Evolutionary conservation across 495 filamentous ascomycete genomes (phyloP), one percentile per base, ranked within the genome.

Genomic region (Entonaema liquescens): DNA sequence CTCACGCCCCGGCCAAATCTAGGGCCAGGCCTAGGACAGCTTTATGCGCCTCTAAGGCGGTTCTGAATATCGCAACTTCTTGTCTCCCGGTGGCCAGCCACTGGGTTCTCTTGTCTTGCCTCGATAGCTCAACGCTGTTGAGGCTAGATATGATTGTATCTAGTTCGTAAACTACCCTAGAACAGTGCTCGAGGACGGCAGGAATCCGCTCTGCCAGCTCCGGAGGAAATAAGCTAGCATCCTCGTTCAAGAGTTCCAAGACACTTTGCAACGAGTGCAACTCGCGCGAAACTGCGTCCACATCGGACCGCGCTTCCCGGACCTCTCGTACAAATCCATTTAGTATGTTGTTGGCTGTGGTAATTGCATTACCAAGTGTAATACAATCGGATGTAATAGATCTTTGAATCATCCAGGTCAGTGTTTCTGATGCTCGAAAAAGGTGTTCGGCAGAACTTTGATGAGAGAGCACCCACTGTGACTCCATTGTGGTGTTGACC

Each of bases 261-360:
- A 83, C 75, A 29, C 74, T 78, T 56, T 82, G 77, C 54, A 86
- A 76, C 8, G 83, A 85, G 65, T 81, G 78, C n/a, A 87, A 73
- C 59, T 86, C 83, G 63, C 79, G 78, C 23, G 83, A 82, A 17
- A 86, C 76, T 59, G 68, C 74, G 52, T 85, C 81, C 12, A 84
- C 66, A 13, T 86, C 83, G 49, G 78, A 69, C 17, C 83, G 75
- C 3, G 81, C 80, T 60, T 83, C 83, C 28, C 83, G 83, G 0
- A 86, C 79, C 15, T 83, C 80, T 5, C 80, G 79, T 7, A 85
- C 80, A 65, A 84, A 81, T 49, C 50, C 42, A 70, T 73, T 70
- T 17, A 83, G 65, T 44, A 74, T 56, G 11, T 57, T 53, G 61
- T 67, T 65, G 23, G 79, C 76, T 19, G 75, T 76, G 33, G 74